Percentiles rank a stretch among this genome's conserved stretches.
These are phyloP conservation scores for Phytophthora uliginosa DNA, from an alignment of 352 stramenopile genomes.

Conservation along the genomic window DNA sequence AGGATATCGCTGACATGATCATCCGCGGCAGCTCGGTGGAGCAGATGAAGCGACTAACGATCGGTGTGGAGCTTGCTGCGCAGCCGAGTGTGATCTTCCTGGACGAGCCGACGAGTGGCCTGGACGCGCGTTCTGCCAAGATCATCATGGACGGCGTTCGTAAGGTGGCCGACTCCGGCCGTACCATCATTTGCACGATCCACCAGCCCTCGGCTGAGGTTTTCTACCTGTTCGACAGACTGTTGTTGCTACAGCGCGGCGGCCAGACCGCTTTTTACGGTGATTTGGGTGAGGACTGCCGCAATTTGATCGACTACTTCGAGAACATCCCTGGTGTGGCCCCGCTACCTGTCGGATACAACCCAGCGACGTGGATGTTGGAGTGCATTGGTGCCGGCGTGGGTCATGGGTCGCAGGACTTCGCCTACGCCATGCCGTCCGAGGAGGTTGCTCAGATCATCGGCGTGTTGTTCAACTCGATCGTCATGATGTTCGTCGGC, in stretches of 20 bases:
- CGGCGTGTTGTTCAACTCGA: constrained; percentile 38
- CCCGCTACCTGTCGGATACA: constrained; percentile 33
- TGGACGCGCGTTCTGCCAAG: constrained; percentile 17
- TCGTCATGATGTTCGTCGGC: constrained; percentile 52
- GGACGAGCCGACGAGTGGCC: constrained; percentile 20
- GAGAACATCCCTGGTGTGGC: constrained; percentile 45
- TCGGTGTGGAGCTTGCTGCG: constrained; percentile 79
- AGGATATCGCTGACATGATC: constrained; percentile 41
- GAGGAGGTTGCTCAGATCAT: constrained; percentile 45
- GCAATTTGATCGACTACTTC: constrained; percentile 31
- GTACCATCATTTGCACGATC: constrained; percentile 84
- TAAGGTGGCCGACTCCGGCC: constrained; percentile 19
- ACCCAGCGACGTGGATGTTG: constrained; percentile 89
- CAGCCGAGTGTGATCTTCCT: constrained; percentile 32
- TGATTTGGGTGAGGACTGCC: constrained; percentile 37
- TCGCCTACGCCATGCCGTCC: constrained; percentile 35
- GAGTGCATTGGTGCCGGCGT: constrained; percentile 41
- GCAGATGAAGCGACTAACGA: constrained; percentile 38
- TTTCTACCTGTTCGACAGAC: constrained; percentile 83
- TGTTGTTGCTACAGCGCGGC: constrained; percentile 70
- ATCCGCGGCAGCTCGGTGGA: constrained; percentile 35
- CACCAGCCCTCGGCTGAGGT: constrained; percentile 87
- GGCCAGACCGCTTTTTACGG: constrained; percentile 26
- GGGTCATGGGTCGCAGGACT: background rate
- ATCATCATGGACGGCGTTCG: constrained; percentile 28